Percentiles rank a stretch among this genome's conserved stretches.
phyloP scores from a whole-genome alignment of 2,329 filamentous ascomycete genomes.

The Xylariaceae sp. region DNA sequence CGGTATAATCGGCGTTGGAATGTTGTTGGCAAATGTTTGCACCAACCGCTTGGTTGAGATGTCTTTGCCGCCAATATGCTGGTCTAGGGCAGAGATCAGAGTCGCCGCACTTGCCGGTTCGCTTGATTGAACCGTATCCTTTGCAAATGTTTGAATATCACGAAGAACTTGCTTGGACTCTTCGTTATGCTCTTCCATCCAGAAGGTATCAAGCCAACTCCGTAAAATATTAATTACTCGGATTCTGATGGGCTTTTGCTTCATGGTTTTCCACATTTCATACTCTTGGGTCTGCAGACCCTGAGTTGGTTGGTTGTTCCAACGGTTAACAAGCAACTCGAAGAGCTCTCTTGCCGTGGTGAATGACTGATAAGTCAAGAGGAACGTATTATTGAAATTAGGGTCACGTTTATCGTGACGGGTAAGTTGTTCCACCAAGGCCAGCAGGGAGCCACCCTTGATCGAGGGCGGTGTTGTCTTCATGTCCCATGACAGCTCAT shows the following conservation, averaged over 20 bases:
- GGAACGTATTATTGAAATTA: conserved; percentile 95
- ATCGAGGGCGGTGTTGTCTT: conserved; percentile 72
- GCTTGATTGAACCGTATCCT: conserved; percentile 85
- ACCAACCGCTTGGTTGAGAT: conserved; percentile 80
- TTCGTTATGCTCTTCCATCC: conserved; percentile 92
- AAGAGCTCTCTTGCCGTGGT: conserved; percentile 87
- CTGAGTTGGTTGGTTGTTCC: conserved; percentile 85
- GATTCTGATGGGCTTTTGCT: conserved; percentile 94
- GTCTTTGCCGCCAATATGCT: conserved; percentile 83
- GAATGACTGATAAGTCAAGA: conserved; percentile 94
- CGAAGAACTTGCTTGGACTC: conserved; percentile 79
- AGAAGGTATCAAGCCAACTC: conserved; percentile 97
- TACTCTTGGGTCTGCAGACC: conserved; percentile 71
- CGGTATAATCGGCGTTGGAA: conserved; percentile 83
- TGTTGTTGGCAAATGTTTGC: conserved; percentile 75
- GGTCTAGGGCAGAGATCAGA: conserved; percentile 80
- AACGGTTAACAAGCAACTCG: conserved; percentile 84
- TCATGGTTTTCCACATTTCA: conserved; percentile 84
- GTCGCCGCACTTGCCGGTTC: conserved; percentile 85
- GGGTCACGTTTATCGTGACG: conserved; percentile 93
- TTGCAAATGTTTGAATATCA: conserved; percentile 84
- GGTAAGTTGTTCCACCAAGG: conserved; percentile 89
- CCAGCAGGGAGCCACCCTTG: conserved; percentile 83
- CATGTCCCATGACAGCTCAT: conserved; percentile 82
- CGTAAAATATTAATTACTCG: conserved; percentile 96